phyloP scores from a whole-genome alignment of 2,329 filamentous ascomycete species.

The Ophiocordyceps sinensis region DNA sequence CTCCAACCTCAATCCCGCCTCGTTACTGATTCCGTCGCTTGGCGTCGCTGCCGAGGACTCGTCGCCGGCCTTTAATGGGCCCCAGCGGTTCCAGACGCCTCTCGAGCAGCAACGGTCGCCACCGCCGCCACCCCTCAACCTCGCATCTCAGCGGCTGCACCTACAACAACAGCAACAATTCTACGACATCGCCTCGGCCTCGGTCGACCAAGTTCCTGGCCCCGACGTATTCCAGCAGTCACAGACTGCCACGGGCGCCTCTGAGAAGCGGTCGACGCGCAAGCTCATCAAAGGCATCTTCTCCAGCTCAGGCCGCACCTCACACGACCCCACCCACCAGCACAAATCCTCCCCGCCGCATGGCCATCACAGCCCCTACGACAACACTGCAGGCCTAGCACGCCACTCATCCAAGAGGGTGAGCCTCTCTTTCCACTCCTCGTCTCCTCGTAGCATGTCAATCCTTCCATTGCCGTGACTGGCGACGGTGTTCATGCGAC shows the following conservation, averaged over 20 bases:
- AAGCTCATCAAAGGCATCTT: conserved; percentile 42
- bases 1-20: conserved; percentile 7
- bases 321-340: conserved; percentile 10
- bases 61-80: conserved; percentile 16
- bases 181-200: conserved; percentile 13
- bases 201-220: conserved; percentile 10
- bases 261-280: conserved; percentile 35
- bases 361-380: conserved; percentile 24
- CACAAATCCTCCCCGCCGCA: conserved; percentile 8
- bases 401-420: conserved; percentile 44
- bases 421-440: conserved; percentile 24
- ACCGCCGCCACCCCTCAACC: conserved; percentile 6
- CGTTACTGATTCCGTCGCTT: conserved; percentile 16
- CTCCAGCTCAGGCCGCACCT: conserved; percentile 22
- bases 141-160: conserved; percentile 13
- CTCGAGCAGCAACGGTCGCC: conserved; percentile 29
- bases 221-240: conserved; percentile 14
- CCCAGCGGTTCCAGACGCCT: conserved; percentile 16
- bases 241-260: conserved; percentile 11
- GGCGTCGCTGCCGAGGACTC: conserved; percentile 9
- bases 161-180: conserved; percentile 15
- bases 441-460: conserved; percentile 25
- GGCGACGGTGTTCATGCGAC: conserved; percentile 6
- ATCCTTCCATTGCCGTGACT: conserved; percentile 6
- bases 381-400: conserved; percentile 31